Conservation (phyloP, 2,329 filamentous ascomycete genomes). For the Penicillium griseofulvum region DNA sequence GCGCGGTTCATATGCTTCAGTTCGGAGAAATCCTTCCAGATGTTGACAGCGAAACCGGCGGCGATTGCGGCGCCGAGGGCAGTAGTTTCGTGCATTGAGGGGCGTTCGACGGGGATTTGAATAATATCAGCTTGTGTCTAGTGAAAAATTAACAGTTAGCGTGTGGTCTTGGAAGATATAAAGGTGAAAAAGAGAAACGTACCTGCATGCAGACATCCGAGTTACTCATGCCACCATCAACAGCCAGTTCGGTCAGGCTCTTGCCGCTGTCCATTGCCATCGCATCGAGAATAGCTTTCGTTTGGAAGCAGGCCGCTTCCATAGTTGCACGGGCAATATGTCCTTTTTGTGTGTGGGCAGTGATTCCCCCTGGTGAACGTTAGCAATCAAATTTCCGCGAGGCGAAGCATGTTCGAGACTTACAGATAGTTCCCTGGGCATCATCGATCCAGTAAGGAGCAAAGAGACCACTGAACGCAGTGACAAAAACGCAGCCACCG, state of each 20-base stretch:
- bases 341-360: slow-evolving; percentile 77
- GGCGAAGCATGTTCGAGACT: slow-evolving; percentile 29
- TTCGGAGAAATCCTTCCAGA: slow-evolving; percentile 75
- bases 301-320: slow-evolving; percentile 90
- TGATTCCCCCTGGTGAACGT: slow-evolving; percentile 64
- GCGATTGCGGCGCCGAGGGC: slow-evolving; percentile 85
- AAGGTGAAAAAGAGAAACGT: slow-evolving; percentile 16
- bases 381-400: slow-evolving; percentile 6
- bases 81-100: slow-evolving; percentile 86
- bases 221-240: slow-evolving; percentile 87
- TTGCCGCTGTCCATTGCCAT: slow-evolving; percentile 86
- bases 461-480: slow-evolving; percentile 86
- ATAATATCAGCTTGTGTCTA: slow-evolving; percentile 79
- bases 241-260: slow-evolving; percentile 70
- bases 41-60: slow-evolving; percentile 74
- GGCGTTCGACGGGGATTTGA: slow-evolving; percentile 77
- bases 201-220: slow-evolving; percentile 84
- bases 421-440: slow-evolving; percentile 80
- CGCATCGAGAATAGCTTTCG: slow-evolving; percentile 83
- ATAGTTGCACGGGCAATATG: slow-evolving; percentile 87
- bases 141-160: background rate
- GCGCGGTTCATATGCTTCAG: slow-evolving; percentile 69
- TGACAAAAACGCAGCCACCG: slow-evolving; percentile 82
- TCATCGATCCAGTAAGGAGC: slow-evolving; percentile 95
- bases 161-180: slow-evolving; percentile 49